phyloP scores from a whole-genome alignment of 129 eudicot species.

The Logfia minima region DNA sequence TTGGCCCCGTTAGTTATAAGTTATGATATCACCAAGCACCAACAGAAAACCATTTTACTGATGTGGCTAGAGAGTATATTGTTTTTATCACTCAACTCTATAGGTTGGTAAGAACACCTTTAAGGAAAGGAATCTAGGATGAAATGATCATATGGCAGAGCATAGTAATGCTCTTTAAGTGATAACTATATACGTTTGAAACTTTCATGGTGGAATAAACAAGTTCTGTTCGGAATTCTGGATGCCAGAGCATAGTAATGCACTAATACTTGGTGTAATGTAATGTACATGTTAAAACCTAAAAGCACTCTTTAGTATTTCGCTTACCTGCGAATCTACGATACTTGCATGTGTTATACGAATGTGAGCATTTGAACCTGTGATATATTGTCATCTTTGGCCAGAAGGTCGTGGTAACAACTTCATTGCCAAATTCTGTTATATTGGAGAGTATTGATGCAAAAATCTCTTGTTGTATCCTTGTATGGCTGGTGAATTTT shows the following conservation, averaged over 20 bases:
- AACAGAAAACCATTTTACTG: no score
- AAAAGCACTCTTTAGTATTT: no score
- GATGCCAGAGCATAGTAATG: background rate
- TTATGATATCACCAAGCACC: no score
- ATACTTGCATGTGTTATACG: no score
- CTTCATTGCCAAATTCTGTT: background rate
- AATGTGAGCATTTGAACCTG: background rate
- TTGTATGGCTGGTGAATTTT: background rate
- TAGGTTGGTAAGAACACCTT: no score
- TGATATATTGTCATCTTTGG: background rate
- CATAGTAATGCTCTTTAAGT: background rate
- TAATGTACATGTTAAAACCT: background rate
- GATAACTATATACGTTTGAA: background rate
- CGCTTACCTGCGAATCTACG: background rate
- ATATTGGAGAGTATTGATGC: background rate
- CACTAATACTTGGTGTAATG: background rate
- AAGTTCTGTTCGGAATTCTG: background rate
- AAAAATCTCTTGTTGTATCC: background rate
- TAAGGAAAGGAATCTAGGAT: no score
- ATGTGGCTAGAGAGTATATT: no score
- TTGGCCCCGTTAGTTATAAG: no score
- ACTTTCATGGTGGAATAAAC: background rate
- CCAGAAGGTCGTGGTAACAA: background rate
- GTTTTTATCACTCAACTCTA: background rate
- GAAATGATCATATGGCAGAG: no score